Evolutionary conservation across 2,329 filamentous ascomycete genomes (phyloP).

Genomic region (Neofusicoccum cordaticola): DNA sequence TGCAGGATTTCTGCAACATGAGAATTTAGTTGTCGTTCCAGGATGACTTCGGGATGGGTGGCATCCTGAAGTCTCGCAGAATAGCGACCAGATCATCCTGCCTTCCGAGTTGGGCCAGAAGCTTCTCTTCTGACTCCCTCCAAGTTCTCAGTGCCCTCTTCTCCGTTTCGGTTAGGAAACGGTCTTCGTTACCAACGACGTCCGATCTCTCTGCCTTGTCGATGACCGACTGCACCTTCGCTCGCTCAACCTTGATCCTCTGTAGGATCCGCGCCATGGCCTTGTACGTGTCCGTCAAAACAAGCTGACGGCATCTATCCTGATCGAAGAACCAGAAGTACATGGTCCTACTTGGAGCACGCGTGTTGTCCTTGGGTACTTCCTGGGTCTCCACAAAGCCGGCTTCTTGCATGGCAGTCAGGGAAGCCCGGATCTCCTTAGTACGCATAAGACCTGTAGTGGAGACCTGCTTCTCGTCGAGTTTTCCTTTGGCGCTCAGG

Average conservation of each 20-base stretch:
- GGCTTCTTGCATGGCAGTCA: conserved; percentile 80
- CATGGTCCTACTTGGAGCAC: conserved; percentile 77
- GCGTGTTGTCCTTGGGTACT: conserved; percentile 81
- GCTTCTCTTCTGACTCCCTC: conserved; percentile 62
- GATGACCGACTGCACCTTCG: conserved; percentile 68
- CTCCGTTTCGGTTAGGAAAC: conserved; percentile 73
- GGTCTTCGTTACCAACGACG: conserved; percentile 78
- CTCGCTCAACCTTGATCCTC: conserved; percentile 72
- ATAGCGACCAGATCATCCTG: conserved; percentile 83
- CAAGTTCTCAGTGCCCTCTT: conserved; percentile 65
- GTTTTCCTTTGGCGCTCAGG: conserved; percentile 78
- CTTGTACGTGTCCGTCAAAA: conserved; percentile 84
- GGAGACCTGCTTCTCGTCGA: conserved; percentile 90
- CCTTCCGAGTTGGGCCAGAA: conserved; percentile 74
- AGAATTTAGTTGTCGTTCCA: background rate
- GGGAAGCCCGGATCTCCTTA: conserved; percentile 77
- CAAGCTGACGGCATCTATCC: conserved; percentile 64
- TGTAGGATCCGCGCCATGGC: conserved; percentile 83
- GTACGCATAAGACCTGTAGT: conserved; percentile 79
- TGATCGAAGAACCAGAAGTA: conserved; percentile 91
- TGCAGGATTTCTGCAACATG: background rate
- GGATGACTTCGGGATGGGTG: conserved; percentile 2
- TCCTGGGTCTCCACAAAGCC: conserved; percentile 92
- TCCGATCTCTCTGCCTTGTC: conserved; percentile 81
- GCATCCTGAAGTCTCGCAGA: conserved; percentile 62